These are phyloP conservation scores for Rhodotorula sp. DNA, from an alignment of 1,284 basidiomycete genomes.

Conservation along the genomic window DNA sequence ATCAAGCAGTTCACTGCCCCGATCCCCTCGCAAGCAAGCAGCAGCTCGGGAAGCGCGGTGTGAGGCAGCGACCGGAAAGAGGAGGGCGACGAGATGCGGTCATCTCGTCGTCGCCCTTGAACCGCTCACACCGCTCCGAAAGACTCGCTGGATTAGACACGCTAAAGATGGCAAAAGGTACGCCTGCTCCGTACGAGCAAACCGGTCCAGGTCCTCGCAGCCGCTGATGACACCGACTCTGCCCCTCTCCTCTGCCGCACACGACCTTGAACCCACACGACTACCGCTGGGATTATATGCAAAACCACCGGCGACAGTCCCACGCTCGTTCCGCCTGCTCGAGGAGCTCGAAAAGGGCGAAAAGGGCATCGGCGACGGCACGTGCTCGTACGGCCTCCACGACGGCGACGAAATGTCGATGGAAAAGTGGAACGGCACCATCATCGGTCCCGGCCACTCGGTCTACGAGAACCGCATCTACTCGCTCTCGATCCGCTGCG, in stretches of 20 bases:
- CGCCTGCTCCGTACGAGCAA: background rate
- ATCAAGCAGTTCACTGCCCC: too few relatives aligned
- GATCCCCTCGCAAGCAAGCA: too few relatives aligned
- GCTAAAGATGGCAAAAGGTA: background rate
- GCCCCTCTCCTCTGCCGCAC: background rate
- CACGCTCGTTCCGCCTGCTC: conserved; percentile 90
- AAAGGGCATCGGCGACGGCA: conserved; percentile 96
- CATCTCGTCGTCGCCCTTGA: too few relatives aligned
- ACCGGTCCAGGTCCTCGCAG: background rate
- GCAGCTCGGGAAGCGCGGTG: background rate
- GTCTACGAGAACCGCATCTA: conserved; percentile 99
- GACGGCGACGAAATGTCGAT: conserved; percentile 88
- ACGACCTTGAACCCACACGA: background rate
- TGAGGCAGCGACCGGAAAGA: background rate
- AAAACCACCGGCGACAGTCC: conserved; percentile 60
- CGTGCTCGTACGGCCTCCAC: conserved; percentile 90
- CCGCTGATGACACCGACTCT: background rate
- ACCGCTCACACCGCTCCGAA: too few relatives aligned
- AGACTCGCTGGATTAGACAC: too few relatives aligned
- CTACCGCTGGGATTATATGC: background rate
- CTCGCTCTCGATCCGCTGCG: conserved; percentile 87
- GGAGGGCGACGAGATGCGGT: background rate
- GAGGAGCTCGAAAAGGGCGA: conserved; percentile 99
- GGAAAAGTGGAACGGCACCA: conserved; percentile 98
- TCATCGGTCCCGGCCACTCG: conserved; percentile 96